These are phyloP conservation scores for Furcasterigmium furcatum DNA, from an alignment of 2,329 filamentous ascomycete species.

Conservation along the genomic window DNA sequence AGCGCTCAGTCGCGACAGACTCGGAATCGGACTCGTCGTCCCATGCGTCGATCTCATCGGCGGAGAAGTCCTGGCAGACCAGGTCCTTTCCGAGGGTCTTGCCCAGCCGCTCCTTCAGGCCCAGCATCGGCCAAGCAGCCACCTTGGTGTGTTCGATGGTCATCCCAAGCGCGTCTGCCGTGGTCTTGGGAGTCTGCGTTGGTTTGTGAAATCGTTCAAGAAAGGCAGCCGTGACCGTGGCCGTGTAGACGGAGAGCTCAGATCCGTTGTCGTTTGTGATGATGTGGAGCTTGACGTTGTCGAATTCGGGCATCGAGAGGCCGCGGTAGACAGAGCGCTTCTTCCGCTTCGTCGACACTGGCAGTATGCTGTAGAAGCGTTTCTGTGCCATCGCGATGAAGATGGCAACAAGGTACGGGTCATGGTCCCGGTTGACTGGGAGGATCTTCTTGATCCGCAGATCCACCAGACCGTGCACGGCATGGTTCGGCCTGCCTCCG, in stretches of 20 bases:
- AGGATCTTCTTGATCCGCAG: constrained; percentile 43
- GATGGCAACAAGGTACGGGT: constrained; percentile 48
- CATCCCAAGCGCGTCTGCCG: constrained; percentile 26
- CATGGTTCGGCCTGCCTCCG: constrained; percentile 34
- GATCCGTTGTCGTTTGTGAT: constrained; percentile 46
- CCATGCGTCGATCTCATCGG: constrained; percentile 41
- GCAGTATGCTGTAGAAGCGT: too few relatives aligned
- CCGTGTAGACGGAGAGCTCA: constrained; percentile 53
- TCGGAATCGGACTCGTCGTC: constrained; percentile 7
- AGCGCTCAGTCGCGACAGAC: neutral
- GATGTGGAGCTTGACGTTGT: constrained; percentile 46
- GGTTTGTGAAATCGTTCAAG: constrained; percentile 49
- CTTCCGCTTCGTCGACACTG: constrained; percentile 5
- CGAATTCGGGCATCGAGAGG: constrained; percentile 28
- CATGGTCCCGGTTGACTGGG: constrained; percentile 46
- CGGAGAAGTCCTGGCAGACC: constrained; percentile 34
- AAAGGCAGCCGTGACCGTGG: constrained; percentile 43
- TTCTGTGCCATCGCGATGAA: constrained; percentile 56
- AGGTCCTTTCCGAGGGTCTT: constrained; percentile 49
- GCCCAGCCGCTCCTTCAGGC: constrained; percentile 52
- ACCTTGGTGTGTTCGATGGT: constrained; percentile 45
- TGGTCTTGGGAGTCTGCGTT: constrained; percentile 24
- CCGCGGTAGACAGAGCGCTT: constrained; percentile 2
- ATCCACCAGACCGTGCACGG: constrained; percentile 44
- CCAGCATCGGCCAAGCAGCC: constrained; percentile 51